Base-by-base conservation (phyloP, 2,329 filamentous ascomycete genomes). In the Diplodia intermedia region DNA sequence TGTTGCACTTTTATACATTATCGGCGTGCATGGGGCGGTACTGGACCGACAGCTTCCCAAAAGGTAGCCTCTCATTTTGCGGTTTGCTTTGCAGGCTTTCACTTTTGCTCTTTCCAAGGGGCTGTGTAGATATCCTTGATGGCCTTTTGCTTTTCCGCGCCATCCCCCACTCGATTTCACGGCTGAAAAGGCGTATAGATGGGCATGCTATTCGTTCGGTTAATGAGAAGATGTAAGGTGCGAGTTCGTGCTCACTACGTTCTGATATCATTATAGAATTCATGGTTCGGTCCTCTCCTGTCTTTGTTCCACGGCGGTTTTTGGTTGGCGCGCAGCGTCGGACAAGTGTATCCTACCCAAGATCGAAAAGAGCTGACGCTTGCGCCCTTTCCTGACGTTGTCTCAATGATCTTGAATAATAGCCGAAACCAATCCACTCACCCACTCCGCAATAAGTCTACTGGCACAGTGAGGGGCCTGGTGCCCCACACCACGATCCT, bases 101-200 rank as follows among this genome's bases (percentile, higher is more conserved):
- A 31, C 40, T 43, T 52, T 63, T 20, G 26, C n/a, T 52, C n/a
- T 6, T 31, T 43, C n/a, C 26, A 62, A 15, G 57, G 38, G 40
- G 47, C 60, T 52, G 43, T 63, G 60, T 63, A 63, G 47, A 63
- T 63, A 63, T 63, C 60, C 60, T 29, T 29, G 60, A 63, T 49
- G 43, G 43, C 60, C 50, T 63, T 18, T 47, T 47, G 43, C 43
- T 47, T 49, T 63, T 52, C 36, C 38, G 56, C 33, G 29, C 53
- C 29, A 33, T 55, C 54, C 2, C n/a, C 14, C 40, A 43, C 29
- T 61, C 40, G 47, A 47, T 38, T 49, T 20, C 47, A 20, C 31
- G 47, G 60, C 29, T 52, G 60, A 36, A 38, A 36, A 29, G 47
- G 60, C 60, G 60, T 20, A 63, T 63, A 63, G 60, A 63, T 31